Conservation (phyloP, 2,329 filamentous ascomycete species). For the Pseudocercospora fijiensis region DNA sequence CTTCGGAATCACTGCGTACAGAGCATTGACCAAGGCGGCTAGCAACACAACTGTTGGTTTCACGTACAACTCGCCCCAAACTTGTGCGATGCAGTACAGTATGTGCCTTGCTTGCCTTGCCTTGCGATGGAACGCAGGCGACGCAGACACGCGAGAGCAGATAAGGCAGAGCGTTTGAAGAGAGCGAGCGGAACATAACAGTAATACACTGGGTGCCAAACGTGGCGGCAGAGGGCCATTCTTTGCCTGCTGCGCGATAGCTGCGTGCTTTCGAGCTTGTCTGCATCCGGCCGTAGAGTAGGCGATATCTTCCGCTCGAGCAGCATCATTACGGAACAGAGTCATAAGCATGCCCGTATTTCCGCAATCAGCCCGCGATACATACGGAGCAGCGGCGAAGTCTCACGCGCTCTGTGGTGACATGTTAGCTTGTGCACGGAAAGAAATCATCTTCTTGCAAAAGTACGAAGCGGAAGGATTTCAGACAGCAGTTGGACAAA, state of each 20-base stretch:
- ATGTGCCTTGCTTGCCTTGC: conserved; percentile 5
- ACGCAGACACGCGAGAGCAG: not conserved
- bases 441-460: not conserved
- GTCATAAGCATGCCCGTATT: not conserved
- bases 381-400: not conserved
- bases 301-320: not conserved
- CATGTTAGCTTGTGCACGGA: not conserved
- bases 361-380: not conserved
- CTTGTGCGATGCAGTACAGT: conserved; percentile 3
- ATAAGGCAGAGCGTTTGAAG: not conserved
- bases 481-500: conserved; percentile 41
- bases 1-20: not conserved
- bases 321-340: not conserved
- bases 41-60: not conserved
- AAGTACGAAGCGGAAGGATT: not conserved
- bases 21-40: not conserved
- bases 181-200: not conserved
- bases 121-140: not conserved
- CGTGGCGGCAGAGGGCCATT: not conserved
- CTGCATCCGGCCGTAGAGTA: not conserved
- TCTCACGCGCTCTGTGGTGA: not conserved
- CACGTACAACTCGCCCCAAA: conserved; percentile 9
- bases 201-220: too few species aligned
- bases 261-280: not conserved
- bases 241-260: not conserved